Base-by-base conservation (phyloP, 768 basidiomycete species). In the Mycena filopes region DNA sequence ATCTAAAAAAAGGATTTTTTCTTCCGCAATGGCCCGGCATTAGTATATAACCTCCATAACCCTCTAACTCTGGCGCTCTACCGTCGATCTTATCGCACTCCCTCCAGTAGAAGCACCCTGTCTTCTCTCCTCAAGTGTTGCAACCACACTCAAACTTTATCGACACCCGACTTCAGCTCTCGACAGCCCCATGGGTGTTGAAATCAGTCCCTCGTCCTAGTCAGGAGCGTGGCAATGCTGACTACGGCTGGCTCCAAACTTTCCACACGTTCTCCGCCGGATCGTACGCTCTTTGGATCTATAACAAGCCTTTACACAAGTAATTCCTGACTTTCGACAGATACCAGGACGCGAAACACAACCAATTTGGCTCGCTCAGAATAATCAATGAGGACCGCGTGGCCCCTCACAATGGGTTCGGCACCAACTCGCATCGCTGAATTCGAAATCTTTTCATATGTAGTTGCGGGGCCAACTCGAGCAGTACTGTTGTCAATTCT, bases 351-450 rank as follows among this genome's bases (percentile, higher is more conserved):
- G 11, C 43, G 23, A 42, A 3, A 9, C 67, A 59, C 47, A 49
- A 51, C 8, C 67, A 68, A 2, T 96, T 87, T 68, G 93, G 96
- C 2, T 71, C 87, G 18, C 85, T 98, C 1, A 87, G 96, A 11
- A 93, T 98, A 38, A 90, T 98, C 76, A 98, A 98, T 79, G 96
- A 98, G 77, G 94, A 95, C 71, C 89, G 93, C n/a, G 92, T 96
- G 41, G 84, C 83, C 5, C 79, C 91, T 8, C 72, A 77, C n/a
- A 89, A 87, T 20, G 97, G 97, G 0, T 98, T 98, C 68, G 95
- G 93, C 3, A 91, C 89, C 0, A 93, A 96, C 77, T 83, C 85
- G 9, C 95, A 96, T 72, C 83, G 87, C n/a, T 33, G 91, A 93
- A 74, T 94, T 93, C 69, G 95, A 98, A 72, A 98, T 98, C 66